Conservation (phyloP, 2,329 filamentous ascomycete species). For the Pseudocercospora musae region DNA sequence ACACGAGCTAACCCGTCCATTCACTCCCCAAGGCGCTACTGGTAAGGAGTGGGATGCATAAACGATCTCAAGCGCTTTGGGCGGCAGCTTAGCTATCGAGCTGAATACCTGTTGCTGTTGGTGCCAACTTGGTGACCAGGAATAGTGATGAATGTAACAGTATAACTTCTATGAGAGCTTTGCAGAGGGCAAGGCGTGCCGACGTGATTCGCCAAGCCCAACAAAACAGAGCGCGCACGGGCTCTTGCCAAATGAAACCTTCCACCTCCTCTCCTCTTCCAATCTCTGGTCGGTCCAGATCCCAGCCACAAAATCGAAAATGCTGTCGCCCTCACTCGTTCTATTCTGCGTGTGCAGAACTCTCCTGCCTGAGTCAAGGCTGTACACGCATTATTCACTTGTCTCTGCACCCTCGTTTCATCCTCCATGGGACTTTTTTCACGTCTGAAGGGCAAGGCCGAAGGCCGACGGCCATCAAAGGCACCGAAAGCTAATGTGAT, state of each 20-base stretch:
- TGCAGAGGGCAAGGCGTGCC: conserved; percentile 12
- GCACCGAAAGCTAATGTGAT: conserved; percentile 19
- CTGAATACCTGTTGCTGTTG: conserved; percentile 20
- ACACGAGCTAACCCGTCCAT: conserved; percentile 18
- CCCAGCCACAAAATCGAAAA: not conserved
- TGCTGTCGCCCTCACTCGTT: not conserved
- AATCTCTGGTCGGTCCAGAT: not conserved
- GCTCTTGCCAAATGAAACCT: not conserved
- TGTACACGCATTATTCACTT: not conserved
- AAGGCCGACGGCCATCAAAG: not conserved
- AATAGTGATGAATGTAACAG: conserved; percentile 1
- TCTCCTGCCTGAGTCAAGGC: not conserved
- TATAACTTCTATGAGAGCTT: conserved; percentile 18
- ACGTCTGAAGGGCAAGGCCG: conserved; percentile 2
- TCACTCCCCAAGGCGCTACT: conserved; percentile 19
- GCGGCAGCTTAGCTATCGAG: conserved; percentile 12
- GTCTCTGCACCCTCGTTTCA: not conserved
- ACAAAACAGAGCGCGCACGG: not conserved
- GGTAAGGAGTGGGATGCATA: too few relatives aligned
- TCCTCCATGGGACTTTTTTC: conserved; percentile 8
- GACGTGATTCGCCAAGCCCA: not conserved
- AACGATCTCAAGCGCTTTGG: conserved; percentile 17
- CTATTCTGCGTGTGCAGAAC: not conserved
- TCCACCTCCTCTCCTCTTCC: not conserved
- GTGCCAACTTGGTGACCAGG: conserved; percentile 20